phyloP scores from a whole-genome alignment of 108 stramenopile species.

The Parietichytrium sp. region DNA sequence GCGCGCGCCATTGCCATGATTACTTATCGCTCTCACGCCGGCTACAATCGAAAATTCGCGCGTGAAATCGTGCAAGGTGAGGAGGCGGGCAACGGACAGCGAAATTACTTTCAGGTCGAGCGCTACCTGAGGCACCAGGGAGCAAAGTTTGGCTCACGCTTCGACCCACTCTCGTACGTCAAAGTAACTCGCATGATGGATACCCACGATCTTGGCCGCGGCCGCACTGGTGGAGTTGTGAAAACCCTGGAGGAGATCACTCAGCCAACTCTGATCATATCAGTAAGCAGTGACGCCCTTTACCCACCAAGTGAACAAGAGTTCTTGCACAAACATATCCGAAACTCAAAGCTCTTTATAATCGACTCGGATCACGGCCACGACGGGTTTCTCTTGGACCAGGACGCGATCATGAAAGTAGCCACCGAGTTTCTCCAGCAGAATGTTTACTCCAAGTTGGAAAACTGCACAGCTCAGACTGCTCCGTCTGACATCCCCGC shows the following conservation, averaged over 20 bases:
- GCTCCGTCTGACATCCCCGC: no score
- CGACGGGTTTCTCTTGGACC: constrained; percentile 38
- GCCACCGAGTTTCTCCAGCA: not conserved
- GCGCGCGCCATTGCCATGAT: constrained; percentile 43
- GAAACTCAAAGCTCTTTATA: not conserved
- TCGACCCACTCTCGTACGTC: constrained; percentile 43
- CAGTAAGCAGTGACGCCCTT: constrained; percentile 12
- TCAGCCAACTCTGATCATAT: constrained; percentile 12
- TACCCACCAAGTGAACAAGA: constrained; percentile 31
- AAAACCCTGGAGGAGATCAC: not conserved
- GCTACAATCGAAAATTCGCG: not conserved
- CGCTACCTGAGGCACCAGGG: constrained; percentile 43
- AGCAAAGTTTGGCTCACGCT: constrained; percentile 27
- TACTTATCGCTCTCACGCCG: constrained; percentile 28
- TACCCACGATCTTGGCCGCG: not conserved
- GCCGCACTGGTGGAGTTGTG: constrained; percentile 8
- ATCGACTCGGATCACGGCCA: constrained; percentile 40
- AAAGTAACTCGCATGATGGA: constrained; percentile 38
- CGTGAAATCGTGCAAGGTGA: not conserved
- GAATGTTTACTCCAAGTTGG: not conserved
- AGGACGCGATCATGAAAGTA: constrained; percentile 5
- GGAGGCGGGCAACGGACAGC: not conserved
- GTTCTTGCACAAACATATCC: not conserved
- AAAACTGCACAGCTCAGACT: no score
- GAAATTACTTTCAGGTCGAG: constrained; percentile 42